A percentile compares a stretch with the other conserved stretches of the same genome.
These are phyloP conservation scores for Sugiyamaella mastotermitis DNA, from an alignment of 805 yeast genomes.

Conservation along the genomic window DNA sequence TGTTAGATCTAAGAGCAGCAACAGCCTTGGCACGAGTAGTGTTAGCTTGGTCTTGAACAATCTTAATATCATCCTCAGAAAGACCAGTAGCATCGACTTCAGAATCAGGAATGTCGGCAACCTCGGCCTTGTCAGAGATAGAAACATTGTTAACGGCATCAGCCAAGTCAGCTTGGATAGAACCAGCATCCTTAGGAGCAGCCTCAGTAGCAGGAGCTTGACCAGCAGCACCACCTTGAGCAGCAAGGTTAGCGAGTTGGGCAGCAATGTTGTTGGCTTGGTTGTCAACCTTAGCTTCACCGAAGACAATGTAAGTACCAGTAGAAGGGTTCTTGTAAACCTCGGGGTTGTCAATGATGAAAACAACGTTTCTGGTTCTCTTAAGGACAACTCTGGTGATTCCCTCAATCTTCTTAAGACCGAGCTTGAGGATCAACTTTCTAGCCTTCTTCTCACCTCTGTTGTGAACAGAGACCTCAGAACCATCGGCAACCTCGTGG, in stretches of 20 bases:
- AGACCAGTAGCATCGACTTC: constrained; percentile 84
- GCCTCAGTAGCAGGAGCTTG: constrained; percentile 37
- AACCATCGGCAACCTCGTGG: constrained; percentile 16
- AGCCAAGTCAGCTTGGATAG: constrained; percentile 24
- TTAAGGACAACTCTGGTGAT: constrained; percentile 93
- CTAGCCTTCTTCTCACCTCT: constrained; percentile 90
- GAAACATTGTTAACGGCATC: constrained; percentile 27
- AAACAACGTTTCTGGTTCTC: constrained; percentile 84
- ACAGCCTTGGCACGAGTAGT: constrained; percentile 86
- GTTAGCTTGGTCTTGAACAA: constrained; percentile 87
- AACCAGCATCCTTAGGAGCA: constrained; percentile 30
- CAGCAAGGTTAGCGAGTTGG: constrained; percentile 65
- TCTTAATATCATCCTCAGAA: constrained; percentile 71
- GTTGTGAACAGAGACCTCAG: constrained; percentile 19
- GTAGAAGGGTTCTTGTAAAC: constrained; percentile 86
- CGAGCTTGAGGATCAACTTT: constrained; percentile 79
- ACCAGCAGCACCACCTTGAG: constrained; percentile 41
- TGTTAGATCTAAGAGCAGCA: constrained; percentile 80
- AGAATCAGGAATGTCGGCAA: constrained; percentile 62
- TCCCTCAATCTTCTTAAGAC: constrained; percentile 85
- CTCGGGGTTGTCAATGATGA: constrained; percentile 90
- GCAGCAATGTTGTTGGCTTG: constrained; percentile 78
- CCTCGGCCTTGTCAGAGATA: constrained; percentile 39
- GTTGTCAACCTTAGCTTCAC: constrained; percentile 97
- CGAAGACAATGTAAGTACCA: constrained; percentile 94